Evolutionary conservation across 2,329 filamentous ascomycete species (phyloP).

Genomic region (Claviceps sorghi): DNA sequence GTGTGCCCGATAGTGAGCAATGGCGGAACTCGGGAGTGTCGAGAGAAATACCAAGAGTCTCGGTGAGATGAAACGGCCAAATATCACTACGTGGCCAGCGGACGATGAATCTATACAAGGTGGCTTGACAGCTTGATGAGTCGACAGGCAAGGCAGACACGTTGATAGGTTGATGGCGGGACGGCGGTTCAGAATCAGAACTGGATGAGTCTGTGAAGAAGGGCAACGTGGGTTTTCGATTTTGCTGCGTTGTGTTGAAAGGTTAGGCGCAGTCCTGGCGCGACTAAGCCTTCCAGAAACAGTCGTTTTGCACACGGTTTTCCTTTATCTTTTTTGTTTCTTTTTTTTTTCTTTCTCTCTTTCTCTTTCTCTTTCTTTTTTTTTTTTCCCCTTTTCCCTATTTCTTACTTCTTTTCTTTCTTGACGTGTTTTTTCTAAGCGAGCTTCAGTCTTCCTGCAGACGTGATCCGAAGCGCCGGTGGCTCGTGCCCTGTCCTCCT

Average conservation of each 20-base stretch:
- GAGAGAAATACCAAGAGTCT: neutral
- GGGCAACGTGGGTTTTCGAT: neutral
- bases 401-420: neutral
- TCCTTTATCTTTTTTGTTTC: neutral
- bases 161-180: neutral
- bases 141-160: neutral
- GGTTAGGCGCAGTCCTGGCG: neutral
- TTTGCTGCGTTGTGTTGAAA: neutral
- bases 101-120: neutral
- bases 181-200: neutral
- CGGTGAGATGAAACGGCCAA: too few relatives aligned
- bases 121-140: neutral
- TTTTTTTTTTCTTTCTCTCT: neutral
- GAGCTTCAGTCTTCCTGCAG: neutral
- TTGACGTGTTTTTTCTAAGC: neutral
- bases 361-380: neutral
- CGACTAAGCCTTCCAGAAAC: neutral
- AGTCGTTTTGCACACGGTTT: neutral
- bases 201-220: neutral
- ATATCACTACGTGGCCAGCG: neutral
- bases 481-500: slow-evolving; percentile 1
- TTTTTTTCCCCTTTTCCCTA: too few relatives aligned
- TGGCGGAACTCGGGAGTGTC: too few relatives aligned
- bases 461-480: neutral
- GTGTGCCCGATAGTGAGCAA: neutral